phyloP scores from a whole-genome alignment of 2,329 filamentous ascomycete genomes.

The Ustulina deusta region DNA sequence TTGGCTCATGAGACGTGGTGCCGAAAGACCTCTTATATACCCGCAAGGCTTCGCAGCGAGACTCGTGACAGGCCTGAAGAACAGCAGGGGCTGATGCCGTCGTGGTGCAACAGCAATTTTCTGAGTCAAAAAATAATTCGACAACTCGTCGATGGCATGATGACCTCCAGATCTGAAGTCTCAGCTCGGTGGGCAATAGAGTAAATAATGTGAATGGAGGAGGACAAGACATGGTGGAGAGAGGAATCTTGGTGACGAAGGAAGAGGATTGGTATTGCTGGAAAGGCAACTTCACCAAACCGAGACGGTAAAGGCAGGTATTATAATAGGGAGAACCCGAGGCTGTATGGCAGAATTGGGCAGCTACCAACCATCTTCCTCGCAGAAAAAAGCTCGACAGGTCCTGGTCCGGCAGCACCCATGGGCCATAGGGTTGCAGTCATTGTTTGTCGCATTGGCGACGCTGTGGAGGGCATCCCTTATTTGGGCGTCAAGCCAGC shows the following conservation, averaged over 20 bases:
- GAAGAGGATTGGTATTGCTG: slow-evolving; percentile 2
- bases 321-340: slow-evolving; percentile 9
- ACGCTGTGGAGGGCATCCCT: slow-evolving; percentile 29
- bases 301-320: background rate
- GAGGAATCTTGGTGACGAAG: background rate
- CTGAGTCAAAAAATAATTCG: slow-evolving; percentile 55
- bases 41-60: slow-evolving; percentile 56
- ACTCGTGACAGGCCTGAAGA: slow-evolving; percentile 58
- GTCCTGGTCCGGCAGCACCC: slow-evolving; percentile 11
- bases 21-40: slow-evolving; percentile 55
- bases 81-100: slow-evolving; percentile 55
- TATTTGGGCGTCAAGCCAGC: slow-evolving; percentile 25
- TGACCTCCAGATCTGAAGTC: slow-evolving; percentile 57
- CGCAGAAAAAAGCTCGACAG: slow-evolving; percentile 17
- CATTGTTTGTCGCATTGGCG: slow-evolving; percentile 26
- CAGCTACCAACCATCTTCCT: slow-evolving; percentile 17
- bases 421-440: slow-evolving; percentile 22
- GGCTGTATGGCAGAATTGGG: slow-evolving; percentile 12
- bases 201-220: slow-evolving; percentile 52
- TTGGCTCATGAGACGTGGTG: slow-evolving; percentile 49
- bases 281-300: slow-evolving; percentile 12
- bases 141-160: slow-evolving; percentile 55
- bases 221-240: slow-evolving; percentile 41
- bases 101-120: slow-evolving; percentile 54
- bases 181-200: slow-evolving; percentile 55